These are phyloP conservation scores for Termitomyces sp. DNA, from an alignment of 768 basidiomycete species.

Conservation along the genomic window DNA sequence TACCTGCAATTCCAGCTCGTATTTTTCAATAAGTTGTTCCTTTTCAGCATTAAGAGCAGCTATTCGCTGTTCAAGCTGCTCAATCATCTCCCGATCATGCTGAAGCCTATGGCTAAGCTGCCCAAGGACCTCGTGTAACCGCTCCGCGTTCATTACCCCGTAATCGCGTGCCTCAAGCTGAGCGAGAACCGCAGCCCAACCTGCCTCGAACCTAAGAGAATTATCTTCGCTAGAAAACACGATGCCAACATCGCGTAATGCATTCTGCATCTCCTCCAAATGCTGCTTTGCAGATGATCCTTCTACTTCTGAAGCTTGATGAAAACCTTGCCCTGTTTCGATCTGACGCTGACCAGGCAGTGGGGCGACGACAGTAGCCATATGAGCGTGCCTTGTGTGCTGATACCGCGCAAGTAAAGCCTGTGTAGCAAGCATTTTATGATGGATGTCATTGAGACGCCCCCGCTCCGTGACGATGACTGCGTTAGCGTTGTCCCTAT, in stretches of 20 bases:
- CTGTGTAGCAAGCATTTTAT: slow-evolving; percentile 5
- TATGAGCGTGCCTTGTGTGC: background rate
- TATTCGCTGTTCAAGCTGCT: slow-evolving; percentile 8
- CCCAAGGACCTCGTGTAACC: slow-evolving; percentile 12
- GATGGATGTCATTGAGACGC: background rate
- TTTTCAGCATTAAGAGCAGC: slow-evolving; percentile 8
- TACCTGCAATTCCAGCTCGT: slow-evolving; percentile 8
- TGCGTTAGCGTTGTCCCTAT: slow-evolving; percentile 4
- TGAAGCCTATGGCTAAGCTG: slow-evolving; percentile 10
- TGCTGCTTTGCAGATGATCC: slow-evolving; percentile 5
- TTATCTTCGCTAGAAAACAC: slow-evolving; percentile 11
- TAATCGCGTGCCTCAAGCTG: slow-evolving; percentile 12
- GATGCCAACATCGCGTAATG: slow-evolving; percentile 13
- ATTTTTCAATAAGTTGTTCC: slow-evolving; percentile 5
- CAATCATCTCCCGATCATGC: slow-evolving; percentile 13
- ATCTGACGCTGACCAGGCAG: background rate
- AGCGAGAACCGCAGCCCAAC: slow-evolving; percentile 14
- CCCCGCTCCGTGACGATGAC: slow-evolving; percentile 7
- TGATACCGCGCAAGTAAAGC: slow-evolving; percentile 9
- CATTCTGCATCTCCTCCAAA: slow-evolving; percentile 11
- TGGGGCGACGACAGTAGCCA: background rate
- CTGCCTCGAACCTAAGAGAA: slow-evolving; percentile 14
- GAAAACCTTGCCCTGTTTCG: background rate
- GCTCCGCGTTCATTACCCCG: slow-evolving; percentile 10
- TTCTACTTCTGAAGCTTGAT: background rate